Percentiles rank a stretch among this genome's conserved stretches.
Evolutionary conservation across 495 filamentous ascomycete genomes (phyloP).

Genomic region (Penicillium samsonianum): DNA sequence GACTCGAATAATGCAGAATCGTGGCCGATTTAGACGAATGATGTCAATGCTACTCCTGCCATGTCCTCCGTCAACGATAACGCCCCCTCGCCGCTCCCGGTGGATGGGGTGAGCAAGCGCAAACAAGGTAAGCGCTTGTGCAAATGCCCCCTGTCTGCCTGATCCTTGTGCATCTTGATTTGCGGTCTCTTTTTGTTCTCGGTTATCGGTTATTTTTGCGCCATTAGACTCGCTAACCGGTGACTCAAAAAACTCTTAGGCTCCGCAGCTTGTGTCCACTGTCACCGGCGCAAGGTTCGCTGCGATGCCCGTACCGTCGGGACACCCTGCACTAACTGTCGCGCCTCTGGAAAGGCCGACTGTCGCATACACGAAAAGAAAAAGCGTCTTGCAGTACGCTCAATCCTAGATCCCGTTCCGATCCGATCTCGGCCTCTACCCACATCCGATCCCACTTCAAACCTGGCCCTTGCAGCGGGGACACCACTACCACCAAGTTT

Average conservation of each 20-base stretch:
- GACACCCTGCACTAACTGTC: conserved; percentile 49
- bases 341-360: conserved; percentile 46
- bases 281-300: conserved; percentile 52
- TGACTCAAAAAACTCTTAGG: conserved; percentile 32
- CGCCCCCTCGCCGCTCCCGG: conserved; percentile 31
- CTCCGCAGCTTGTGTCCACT: conserved; percentile 49
- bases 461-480: conserved; percentile 24
- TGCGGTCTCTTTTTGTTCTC: not conserved
- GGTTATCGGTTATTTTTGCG: not conserved
- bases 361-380: conserved; percentile 54
- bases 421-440: conserved; percentile 48
- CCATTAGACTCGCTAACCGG: conserved; percentile 14
- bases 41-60: conserved; percentile 34
- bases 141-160: conserved; percentile 5
- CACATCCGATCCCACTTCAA: conserved; percentile 28
- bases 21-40: conserved; percentile 29
- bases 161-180: not conserved
- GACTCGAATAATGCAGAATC: conserved; percentile 27
- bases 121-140: conserved; percentile 32
- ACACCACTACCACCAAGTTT: conserved; percentile 32
- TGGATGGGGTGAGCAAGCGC: conserved; percentile 39
- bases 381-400: conserved; percentile 47
- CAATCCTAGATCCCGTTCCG: conserved; percentile 51
- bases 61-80: conserved; percentile 40
- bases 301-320: conserved; percentile 50